Evolutionary conservation across 2,329 filamentous ascomycete species (phyloP).

Genomic region (Beauveria varroae): DNA sequence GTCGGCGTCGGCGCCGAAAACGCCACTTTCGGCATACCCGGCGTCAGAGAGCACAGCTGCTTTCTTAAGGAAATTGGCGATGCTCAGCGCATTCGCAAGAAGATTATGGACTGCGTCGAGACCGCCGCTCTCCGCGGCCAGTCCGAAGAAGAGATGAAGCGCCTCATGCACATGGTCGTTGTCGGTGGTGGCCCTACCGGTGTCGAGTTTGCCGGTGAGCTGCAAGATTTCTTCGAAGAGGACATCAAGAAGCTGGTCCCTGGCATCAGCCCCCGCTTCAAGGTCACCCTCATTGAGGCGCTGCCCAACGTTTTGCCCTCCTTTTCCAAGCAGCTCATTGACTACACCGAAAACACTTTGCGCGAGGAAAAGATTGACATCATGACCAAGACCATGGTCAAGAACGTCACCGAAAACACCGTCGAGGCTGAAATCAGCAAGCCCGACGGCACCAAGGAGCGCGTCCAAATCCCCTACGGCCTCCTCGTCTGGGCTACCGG

Average conservation of each 20-base stretch:
- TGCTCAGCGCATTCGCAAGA: conserved; percentile 92
- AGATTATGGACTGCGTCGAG: conserved; percentile 99
- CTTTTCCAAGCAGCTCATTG: conserved; percentile 98
- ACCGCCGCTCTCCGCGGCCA: conserved; percentile 98
- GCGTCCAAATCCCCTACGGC: conserved; percentile 82
- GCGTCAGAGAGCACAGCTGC: conserved; percentile 89
- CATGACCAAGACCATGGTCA: conserved; percentile 98
- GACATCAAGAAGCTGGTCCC: conserved; percentile 98
- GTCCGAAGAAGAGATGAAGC: conserved; percentile 76
- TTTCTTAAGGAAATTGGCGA: conserved; percentile 98
- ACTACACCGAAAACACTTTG: conserved; percentile 98
- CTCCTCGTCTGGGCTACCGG: conserved; percentile 97
- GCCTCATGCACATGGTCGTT: conserved; percentile 96
- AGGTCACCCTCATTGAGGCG: conserved; percentile 94
- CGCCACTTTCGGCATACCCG: conserved; percentile 94
- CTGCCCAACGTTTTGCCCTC: conserved; percentile 93
- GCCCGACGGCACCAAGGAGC: conserved; percentile 76
- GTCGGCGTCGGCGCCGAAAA: conserved; percentile 97
- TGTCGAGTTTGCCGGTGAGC: conserved; percentile 96
- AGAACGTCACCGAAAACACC: conserved; percentile 86
- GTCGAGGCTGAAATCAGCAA: conserved; percentile 83
- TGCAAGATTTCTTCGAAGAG: conserved; percentile 97
- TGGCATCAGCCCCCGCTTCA: conserved; percentile 90
- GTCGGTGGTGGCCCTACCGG: conserved; percentile 90
- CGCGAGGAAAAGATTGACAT: conserved; percentile 98